A percentile compares a stretch with the other conserved stretches of the same genome.
phyloP scores from a whole-genome alignment of 2,329 filamentous ascomycete genomes.

The Sclerotinia minor region DNA sequence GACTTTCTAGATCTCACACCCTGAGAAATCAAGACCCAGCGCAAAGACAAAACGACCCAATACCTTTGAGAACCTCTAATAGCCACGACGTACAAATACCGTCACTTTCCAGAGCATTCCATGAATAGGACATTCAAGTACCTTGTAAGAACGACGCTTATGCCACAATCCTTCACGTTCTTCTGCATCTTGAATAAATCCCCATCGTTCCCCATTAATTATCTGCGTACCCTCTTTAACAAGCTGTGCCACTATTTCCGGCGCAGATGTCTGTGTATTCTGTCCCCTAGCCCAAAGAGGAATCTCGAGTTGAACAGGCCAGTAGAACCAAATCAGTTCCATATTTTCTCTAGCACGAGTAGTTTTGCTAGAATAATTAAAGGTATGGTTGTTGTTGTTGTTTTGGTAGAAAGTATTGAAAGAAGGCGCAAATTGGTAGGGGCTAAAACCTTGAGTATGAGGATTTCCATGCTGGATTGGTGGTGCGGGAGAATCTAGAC shows the following conservation, averaged over 20 bases:
- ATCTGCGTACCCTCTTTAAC: conserved; percentile 16
- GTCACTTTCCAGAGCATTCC: conserved; percentile 19
- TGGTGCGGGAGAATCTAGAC: neutral
- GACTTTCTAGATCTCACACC: neutral
- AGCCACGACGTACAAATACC: conserved; percentile 21
- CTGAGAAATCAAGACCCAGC: conserved; percentile 6
- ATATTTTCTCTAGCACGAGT: neutral
- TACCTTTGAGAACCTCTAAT: neutral
- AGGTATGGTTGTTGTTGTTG: neutral
- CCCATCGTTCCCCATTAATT: conserved; percentile 20
- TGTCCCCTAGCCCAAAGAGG: conserved; percentile 16
- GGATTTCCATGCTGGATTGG: neutral
- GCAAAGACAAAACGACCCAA: neutral
- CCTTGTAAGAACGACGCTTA: conserved; percentile 14
- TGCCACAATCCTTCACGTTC: conserved; percentile 17
- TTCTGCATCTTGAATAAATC: neutral
- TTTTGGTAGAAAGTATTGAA: neutral
- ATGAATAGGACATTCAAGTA: conserved; percentile 13
- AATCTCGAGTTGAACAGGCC: conserved; percentile 16
- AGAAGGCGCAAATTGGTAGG: neutral
- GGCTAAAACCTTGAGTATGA: neutral
- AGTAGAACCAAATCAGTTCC: neutral
- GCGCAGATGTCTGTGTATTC: neutral
- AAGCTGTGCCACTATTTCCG: neutral
- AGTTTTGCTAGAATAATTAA: neutral